Evolutionary conservation across 495 filamentous ascomycete species (phyloP).

Genomic region (Penicillium diatomitis): DNA sequence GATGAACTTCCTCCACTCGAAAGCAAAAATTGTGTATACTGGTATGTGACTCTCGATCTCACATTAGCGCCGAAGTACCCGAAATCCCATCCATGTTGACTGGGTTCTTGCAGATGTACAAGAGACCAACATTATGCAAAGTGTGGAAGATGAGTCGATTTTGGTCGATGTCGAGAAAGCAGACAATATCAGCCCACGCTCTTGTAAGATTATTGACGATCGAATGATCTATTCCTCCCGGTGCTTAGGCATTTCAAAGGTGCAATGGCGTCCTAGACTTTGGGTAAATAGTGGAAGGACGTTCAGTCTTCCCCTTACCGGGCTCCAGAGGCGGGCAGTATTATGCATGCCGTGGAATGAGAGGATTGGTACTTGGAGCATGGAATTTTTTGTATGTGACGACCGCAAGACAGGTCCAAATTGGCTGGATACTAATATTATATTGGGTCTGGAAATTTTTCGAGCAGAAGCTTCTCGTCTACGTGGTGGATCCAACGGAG

Average conservation of each 20-base stretch:
- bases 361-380: slow-evolving; percentile 34
- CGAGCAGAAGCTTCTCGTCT: slow-evolving; percentile 33
- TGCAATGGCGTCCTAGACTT: slow-evolving; percentile 17
- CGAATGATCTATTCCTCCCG: slow-evolving; percentile 18
- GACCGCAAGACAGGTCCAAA: neutral
- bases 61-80: neutral
- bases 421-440: neutral
- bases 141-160: slow-evolving; percentile 22
- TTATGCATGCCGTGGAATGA: slow-evolving; percentile 28
- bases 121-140: slow-evolving; percentile 20
- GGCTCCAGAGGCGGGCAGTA: slow-evolving; percentile 28
- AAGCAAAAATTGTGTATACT: slow-evolving; percentile 31
- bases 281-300: slow-evolving; percentile 4
- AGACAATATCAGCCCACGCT: slow-evolving; percentile 14
- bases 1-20: slow-evolving; percentile 23
- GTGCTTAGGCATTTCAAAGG: neutral
- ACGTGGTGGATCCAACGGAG: slow-evolving; percentile 20
- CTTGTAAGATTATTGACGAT: slow-evolving; percentile 9
- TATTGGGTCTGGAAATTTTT: slow-evolving; percentile 31
- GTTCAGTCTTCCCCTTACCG: slow-evolving; percentile 25
- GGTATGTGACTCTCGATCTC: slow-evolving; percentile 15
- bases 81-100: neutral
- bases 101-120: slow-evolving; percentile 17
- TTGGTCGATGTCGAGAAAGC: slow-evolving; percentile 18
- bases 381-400: slow-evolving; percentile 31